Base-by-base conservation (phyloP, 257 asterid genomes). In the Ilex aquifolium region DNA sequence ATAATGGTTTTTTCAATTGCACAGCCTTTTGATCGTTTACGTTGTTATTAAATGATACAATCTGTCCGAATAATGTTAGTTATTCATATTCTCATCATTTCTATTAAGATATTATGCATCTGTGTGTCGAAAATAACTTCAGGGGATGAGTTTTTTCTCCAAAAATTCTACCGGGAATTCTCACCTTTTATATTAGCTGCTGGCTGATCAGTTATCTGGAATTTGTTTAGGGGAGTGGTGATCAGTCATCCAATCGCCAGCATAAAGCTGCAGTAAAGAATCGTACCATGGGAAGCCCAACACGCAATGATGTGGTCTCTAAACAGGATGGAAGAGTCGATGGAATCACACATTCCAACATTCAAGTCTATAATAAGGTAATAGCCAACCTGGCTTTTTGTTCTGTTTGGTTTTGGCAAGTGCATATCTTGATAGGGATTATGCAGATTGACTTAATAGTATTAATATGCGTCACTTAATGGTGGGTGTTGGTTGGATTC, bases 201-300 rank as follows among this genome's bases (percentile, higher is more conserved):
- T 57, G 55, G 32, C 69, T 71, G 72, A 79, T 67, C 42, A 36
- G 51, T 63, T 56, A 14, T 73, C 72, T 73, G 57, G 50, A 70
- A 65, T 21, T 63, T 74, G 62, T 60, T 72, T 86, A 91, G 98
- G 95, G 85, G 61, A 81, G 84, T 70, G 85, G 72, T 29, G 95
- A 89, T 74, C 94, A 73, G 74, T 85, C 92, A 39, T 87, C 85
- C 59, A 82, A 50, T 64, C 88, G 87, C 67, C 83, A 76, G 42
- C 81, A 61, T 77, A 90, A 73, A 85, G 72, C 74, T 77, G 52
- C 79, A 74, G 64, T 59, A 21, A 85, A 66, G 71, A 66, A 61
- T 50, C 86, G 83, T 75, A 53, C 76, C 46, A 50, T 66, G 49
- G 95, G 95, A 73, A 88, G 83, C 81, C 76, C 80, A 60, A 69